Conservation (phyloP, 306 rosid species). For the Quercus robur region DNA sequence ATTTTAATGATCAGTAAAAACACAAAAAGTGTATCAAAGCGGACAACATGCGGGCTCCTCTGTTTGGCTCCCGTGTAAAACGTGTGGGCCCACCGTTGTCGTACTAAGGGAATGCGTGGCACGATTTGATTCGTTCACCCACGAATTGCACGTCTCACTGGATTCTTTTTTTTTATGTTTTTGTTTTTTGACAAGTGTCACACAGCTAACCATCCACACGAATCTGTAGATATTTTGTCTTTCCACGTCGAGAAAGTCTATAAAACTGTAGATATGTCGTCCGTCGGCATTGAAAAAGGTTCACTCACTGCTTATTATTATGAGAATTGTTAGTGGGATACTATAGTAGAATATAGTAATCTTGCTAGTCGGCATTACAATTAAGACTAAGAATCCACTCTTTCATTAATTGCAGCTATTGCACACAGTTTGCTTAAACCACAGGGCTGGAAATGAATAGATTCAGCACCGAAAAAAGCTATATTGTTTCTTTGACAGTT, state of each 20-base stretch:
- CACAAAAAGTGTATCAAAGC: background rate
- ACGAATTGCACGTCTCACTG: constrained; percentile 17
- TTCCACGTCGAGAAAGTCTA: background rate
- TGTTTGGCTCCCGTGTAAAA: constrained; percentile 21
- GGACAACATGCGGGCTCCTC: constrained; percentile 6
- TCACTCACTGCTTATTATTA: too few relatives aligned
- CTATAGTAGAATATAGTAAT: too few relatives aligned
- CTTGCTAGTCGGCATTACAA: too few relatives aligned
- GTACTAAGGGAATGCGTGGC: constrained; percentile 18
- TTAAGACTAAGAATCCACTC: too few relatives aligned
- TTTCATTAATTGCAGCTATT: too few relatives aligned
- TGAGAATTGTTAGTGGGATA: too few relatives aligned
- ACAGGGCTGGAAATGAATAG: too few relatives aligned
- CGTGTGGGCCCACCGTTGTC: constrained; percentile 29
- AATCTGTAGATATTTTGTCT: background rate
- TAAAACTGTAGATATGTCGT: too few relatives aligned
- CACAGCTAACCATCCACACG: background rate
- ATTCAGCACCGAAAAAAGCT: too few relatives aligned
- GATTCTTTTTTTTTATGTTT: background rate
- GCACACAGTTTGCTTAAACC: too few relatives aligned
- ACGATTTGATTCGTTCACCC: constrained; percentile 10
- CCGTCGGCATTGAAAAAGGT: too few relatives aligned
- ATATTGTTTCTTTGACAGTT: too few relatives aligned
- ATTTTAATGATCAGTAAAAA: background rate
- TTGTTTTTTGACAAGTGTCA: background rate